Conservation (phyloP, 2,329 filamentous ascomycete species). For the Canariomyces notabilis region DNA sequence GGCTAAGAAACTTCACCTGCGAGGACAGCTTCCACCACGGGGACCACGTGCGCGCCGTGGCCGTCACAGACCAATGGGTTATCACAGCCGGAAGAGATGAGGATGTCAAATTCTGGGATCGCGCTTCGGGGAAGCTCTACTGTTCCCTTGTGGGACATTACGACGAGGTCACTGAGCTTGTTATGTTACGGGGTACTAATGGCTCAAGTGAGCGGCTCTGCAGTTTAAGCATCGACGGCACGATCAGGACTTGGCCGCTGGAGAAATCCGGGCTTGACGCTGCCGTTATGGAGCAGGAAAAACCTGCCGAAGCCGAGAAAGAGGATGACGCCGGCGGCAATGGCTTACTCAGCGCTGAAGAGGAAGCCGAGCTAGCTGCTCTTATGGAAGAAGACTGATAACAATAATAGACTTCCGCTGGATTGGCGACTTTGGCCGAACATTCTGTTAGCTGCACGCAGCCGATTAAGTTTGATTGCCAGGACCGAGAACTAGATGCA, state of each 20-base stretch:
- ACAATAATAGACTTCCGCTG: conserved; percentile 5
- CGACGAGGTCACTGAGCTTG: conserved; percentile 83
- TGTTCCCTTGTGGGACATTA: conserved; percentile 79
- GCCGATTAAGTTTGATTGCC: conserved; percentile 20
- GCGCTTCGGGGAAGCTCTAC: conserved; percentile 64
- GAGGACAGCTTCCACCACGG: conserved; percentile 75
- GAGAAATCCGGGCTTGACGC: conserved; percentile 53
- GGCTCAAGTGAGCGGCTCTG: conserved; percentile 51
- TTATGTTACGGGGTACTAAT: conserved; percentile 47
- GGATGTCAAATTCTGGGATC: conserved; percentile 85
- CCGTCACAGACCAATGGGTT: conserved; percentile 70
- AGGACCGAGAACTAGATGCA: conserved; percentile 14
- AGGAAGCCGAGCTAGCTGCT: conserved; percentile 85
- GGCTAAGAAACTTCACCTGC: conserved; percentile 61
- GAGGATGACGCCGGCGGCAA: conserved; percentile 40
- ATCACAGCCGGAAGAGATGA: conserved; percentile 88
- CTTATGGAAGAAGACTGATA: conserved; percentile 70
- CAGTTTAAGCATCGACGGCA: conserved; percentile 87
- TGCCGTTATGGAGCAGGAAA: conserved; percentile 43
- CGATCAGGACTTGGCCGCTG: conserved; percentile 78
- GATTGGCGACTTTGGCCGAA: neutral
- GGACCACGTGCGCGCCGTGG: conserved; percentile 83
- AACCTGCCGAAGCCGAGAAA: conserved; percentile 47
- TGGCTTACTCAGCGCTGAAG: conserved; percentile 70
- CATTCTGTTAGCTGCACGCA: conserved; percentile 8